Evolutionary conservation across 176 grass and related monocot species (phyloP).

Genomic region (Elaeis guineensis): DNA sequence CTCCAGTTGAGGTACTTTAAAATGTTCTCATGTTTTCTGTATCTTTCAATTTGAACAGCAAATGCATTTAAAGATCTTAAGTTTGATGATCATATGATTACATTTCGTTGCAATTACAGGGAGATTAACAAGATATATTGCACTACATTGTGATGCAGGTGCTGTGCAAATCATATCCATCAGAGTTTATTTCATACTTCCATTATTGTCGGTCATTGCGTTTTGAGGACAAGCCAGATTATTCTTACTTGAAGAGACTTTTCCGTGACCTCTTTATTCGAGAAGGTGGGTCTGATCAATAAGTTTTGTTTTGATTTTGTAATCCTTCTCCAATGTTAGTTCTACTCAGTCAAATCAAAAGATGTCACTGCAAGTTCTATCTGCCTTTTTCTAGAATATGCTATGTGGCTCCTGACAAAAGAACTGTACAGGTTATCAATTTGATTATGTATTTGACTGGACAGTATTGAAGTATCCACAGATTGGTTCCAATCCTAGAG

Average conservation of each 20-base stretch:
- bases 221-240: constrained; percentile 89
- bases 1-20: constrained; percentile 66
- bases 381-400: too few species aligned
- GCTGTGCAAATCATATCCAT: constrained; percentile 85
- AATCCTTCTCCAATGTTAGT: too few species aligned
- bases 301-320: too few species aligned
- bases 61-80: background rate
- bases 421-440: constrained; percentile 63
- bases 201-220: constrained; percentile 77
- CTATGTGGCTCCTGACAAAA: constrained; percentile 1
- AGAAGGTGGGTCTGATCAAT: constrained; percentile 43
- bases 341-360: too few species aligned
- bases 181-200: constrained; percentile 82
- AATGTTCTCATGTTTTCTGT: constrained; percentile 7
- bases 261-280: constrained; percentile 81
- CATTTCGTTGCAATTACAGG: constrained; percentile 6
- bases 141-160: constrained; percentile 33
- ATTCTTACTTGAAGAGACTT: constrained; percentile 77
- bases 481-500: constrained; percentile 41
- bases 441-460: constrained; percentile 95
- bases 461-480: constrained; percentile 71
- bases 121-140: background rate
- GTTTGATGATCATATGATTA: constrained; percentile 4
- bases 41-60: too few species aligned
- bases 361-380: too few species aligned